Percentiles rank a stretch among this genome's conserved stretches.
Conservation (phyloP, 2,329 filamentous ascomycete genomes). For the Monosporascus cannonballus region DNA sequence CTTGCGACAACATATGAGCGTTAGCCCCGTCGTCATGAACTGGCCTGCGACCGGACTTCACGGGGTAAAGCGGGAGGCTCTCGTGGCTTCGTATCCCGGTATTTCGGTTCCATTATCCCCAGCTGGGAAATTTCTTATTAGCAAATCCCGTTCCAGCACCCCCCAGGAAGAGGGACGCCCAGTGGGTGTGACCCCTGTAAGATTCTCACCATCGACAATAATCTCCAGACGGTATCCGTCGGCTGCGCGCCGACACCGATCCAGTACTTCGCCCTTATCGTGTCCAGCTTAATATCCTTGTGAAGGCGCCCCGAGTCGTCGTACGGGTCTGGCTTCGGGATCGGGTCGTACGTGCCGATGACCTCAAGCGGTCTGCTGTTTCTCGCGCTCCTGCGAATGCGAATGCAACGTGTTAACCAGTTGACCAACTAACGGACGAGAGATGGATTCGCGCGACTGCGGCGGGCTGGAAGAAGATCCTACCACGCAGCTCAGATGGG, state of each 20-base stretch:
- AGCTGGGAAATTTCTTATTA: constrained; percentile 11
- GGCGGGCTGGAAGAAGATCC: too few relatives aligned
- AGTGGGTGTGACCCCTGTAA: too few relatives aligned
- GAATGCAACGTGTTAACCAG: background rate
- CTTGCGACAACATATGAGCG: too few relatives aligned
- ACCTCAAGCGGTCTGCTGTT: constrained; percentile 91
- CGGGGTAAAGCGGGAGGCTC: constrained; percentile 19
- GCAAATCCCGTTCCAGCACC: too few relatives aligned
- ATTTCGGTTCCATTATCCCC: constrained; percentile 33
- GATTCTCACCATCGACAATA: constrained; percentile 67
- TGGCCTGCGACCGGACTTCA: background rate
- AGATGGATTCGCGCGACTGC: too few relatives aligned
- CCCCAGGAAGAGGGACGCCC: too few relatives aligned
- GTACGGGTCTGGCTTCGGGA: constrained; percentile 56
- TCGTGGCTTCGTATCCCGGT: constrained; percentile 22
- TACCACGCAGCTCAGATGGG: background rate
- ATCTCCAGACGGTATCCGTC: constrained; percentile 79
- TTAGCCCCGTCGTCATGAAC: too few relatives aligned
- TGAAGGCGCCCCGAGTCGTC: constrained; percentile 62
- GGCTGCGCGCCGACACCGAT: constrained; percentile 94
- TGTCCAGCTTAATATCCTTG: constrained; percentile 89
- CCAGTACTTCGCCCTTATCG: constrained; percentile 83
- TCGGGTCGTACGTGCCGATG: constrained; percentile 70
- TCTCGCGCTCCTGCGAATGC: constrained; percentile 62
- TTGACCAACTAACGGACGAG: too few relatives aligned